phyloP scores from a whole-genome alignment of 768 basidiomycete genomes.

The Dictyophora rubrovolvata region DNA sequence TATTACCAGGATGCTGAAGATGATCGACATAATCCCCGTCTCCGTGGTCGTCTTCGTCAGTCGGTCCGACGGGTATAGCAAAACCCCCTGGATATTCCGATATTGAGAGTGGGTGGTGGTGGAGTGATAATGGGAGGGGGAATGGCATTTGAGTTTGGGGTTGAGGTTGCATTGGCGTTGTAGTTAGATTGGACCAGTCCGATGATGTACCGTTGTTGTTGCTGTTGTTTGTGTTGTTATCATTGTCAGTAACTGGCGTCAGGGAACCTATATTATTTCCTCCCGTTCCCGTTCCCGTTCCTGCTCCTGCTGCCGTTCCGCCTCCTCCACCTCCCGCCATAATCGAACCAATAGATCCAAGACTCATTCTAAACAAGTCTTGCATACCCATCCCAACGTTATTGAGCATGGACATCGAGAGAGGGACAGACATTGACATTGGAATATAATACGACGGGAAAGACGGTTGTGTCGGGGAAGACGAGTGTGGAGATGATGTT shows the following conservation, averaged over 20 bases:
- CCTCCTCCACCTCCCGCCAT: slow-evolving; percentile 13
- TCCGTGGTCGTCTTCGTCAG: slow-evolving; percentile 41
- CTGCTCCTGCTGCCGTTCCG: not conserved
- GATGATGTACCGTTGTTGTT: not conserved
- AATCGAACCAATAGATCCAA: slow-evolving; percentile 17
- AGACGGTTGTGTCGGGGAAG: not conserved
- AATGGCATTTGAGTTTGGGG: not conserved
- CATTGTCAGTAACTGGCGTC: not conserved
- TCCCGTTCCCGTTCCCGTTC: not conserved
- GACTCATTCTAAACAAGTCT: slow-evolving; percentile 27
- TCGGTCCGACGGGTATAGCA: slow-evolving; percentile 2
- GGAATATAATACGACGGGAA: slow-evolving; percentile 58
- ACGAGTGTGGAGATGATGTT: not conserved
- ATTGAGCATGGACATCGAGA: not conserved
- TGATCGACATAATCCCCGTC: slow-evolving; percentile 62
- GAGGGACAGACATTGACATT: slow-evolving; percentile 21
- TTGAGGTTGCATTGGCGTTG: slow-evolving; percentile 9
- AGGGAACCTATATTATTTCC: not conserved
- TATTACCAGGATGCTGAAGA: slow-evolving; percentile 67
- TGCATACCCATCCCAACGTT: slow-evolving; percentile 28
- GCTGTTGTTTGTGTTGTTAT: too few relatives aligned
- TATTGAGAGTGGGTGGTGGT: not conserved
- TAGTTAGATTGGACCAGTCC: not conserved
- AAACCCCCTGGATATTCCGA: slow-evolving; percentile 1
- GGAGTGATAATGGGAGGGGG: not conserved